phyloP scores from a whole-genome alignment of 106 monocot species.

The Posidonia australis region DNA sequence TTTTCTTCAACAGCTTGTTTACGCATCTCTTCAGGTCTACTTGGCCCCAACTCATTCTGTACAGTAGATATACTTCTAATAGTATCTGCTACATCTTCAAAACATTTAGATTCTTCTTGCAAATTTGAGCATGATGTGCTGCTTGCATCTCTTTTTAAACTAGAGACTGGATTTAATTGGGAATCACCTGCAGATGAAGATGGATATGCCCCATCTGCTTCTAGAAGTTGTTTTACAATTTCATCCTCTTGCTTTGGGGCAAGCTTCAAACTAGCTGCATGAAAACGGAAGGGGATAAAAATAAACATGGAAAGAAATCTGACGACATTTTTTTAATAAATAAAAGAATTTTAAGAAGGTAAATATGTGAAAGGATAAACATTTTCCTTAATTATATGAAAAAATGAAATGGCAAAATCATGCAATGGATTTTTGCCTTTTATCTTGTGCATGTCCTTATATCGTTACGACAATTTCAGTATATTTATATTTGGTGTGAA shows the following conservation, averaged over 20 bases:
- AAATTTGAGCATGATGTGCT: slow-evolving; percentile 27
- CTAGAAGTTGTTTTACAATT: slow-evolving; percentile 34
- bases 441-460: no score
- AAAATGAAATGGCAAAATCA: no score
- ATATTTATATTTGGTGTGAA: no score
- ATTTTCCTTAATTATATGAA: no score
- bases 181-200: slow-evolving; percentile 19
- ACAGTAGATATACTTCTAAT: slow-evolving; percentile 7
- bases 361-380: no score
- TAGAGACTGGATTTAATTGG: slow-evolving; percentile 4
- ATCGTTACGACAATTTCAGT: no score
- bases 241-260: slow-evolving; percentile 41
- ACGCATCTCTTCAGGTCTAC: slow-evolving; percentile 71
- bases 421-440: no score
- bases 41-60: slow-evolving; percentile 17
- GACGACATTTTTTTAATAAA: no score
- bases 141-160: slow-evolving; percentile 8
- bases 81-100: slow-evolving; percentile 8
- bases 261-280: slow-evolving; percentile 36
- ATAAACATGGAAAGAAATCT: background rate
- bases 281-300: background rate
- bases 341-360: no score
- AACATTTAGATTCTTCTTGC: slow-evolving; percentile 11
- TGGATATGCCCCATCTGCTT: slow-evolving; percentile 31
- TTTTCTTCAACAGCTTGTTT: slow-evolving; percentile 77